These are phyloP conservation scores for Butyriboletus appendiculatus DNA, from an alignment of 1,284 basidiomycete genomes.

Conservation along the genomic window DNA sequence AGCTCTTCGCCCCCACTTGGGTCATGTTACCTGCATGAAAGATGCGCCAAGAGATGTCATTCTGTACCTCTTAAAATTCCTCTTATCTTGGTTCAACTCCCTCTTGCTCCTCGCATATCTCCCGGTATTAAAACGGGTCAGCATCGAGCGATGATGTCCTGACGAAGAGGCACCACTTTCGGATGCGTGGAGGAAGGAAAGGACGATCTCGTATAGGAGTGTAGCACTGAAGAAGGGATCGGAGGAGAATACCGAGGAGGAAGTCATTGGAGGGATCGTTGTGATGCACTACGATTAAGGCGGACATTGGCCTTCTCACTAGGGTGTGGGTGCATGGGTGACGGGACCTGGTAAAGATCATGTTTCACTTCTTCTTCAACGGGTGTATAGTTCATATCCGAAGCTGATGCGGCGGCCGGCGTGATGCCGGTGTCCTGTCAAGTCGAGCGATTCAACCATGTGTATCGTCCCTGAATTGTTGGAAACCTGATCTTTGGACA, in stretches of 20 bases:
- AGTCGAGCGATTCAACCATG: neutral
- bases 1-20: no score
- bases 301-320: neutral
- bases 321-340: no score
- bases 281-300: slow-evolving; percentile 45
- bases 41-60: no score
- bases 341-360: no score
- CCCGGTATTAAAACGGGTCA: no score
- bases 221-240: slow-evolving; percentile 32
- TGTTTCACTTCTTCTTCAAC: no score
- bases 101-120: slow-evolving; percentile 21
- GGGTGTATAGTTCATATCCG: no score
- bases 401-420: neutral
- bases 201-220: slow-evolving; percentile 40
- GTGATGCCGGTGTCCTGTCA: neutral
- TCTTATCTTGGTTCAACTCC: neutral
- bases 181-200: slow-evolving; percentile 33
- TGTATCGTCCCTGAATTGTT: neutral
- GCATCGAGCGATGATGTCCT: slow-evolving; percentile 26
- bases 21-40: no score
- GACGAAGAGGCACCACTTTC: slow-evolving; percentile 27
- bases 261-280: slow-evolving; percentile 42
- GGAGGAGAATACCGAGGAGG: slow-evolving; percentile 41
- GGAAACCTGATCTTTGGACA: no score
- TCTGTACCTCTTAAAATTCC: no score